Base-by-base conservation (phyloP, 306 rosid genomes). In the Potentilla sterilis region DNA sequence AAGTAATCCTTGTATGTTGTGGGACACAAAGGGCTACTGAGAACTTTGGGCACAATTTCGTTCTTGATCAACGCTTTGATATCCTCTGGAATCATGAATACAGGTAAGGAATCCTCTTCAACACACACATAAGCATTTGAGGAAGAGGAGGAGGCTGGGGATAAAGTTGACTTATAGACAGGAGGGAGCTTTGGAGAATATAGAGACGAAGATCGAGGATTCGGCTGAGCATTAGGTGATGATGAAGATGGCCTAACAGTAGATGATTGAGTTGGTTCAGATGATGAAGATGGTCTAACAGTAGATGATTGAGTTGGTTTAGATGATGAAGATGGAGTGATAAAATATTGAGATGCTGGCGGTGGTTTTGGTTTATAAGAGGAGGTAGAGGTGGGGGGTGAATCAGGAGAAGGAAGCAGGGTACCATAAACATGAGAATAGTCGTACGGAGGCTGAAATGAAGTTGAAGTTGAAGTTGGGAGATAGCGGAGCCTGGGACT, bases 1-100 rank as follows among this genome's bases (percentile, higher is more conserved):
- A 86, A 86, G 79, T 67, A 78, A 62, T 73, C 79, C 85, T 75
- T 80, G 8, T 86, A 86, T 12, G 85, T 74, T 4, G 32, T 32
- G 37, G 75, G 61, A 32, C 82, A 83, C 75, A 86, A 47, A 32
- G 73, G 81, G 41, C 66, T 46, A 3, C 44, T 67, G 7, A 86
- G 51, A 69, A 83, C 77, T 28, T 57, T 21, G 3, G 87, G 85
- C 43, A 57, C 78, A 22, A 71, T 83, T 38, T 75, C 82, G 0
- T 49, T 68, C 79, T 86, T 64, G 48, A 86, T 80, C 77, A 75
- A 70, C 44, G 43, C 79, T 22, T 79, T 70, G n/a, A 83, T 35
- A 69, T 76, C 61, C 54, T 72, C 61, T 4, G 83, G 87, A 78
- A 83, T 78, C 2, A 55, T 21, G 68, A 67, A 80, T 38, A 83